phyloP scores from a whole-genome alignment of 495 filamentous ascomycete genomes.

The Bombardia bombarda region DNA sequence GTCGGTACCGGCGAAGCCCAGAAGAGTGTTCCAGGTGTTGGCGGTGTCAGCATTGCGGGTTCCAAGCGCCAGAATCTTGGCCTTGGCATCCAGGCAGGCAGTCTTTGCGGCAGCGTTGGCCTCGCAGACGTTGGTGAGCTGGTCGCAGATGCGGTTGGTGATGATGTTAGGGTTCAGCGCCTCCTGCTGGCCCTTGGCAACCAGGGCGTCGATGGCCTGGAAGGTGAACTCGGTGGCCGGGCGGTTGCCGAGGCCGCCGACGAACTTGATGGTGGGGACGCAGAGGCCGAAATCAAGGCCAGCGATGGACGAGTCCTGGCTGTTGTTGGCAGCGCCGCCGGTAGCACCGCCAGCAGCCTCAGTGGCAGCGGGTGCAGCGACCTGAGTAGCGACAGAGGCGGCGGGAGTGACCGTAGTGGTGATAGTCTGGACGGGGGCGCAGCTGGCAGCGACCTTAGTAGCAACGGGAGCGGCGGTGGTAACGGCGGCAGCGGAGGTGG shows the following conservation, averaged over 20 bases:
- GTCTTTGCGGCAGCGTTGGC: constrained; percentile 47
- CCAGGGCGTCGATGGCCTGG: constrained; percentile 40
- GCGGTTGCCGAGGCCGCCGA: constrained; percentile 38
- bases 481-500: constrained; percentile 11
- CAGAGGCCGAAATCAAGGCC: constrained; percentile 44
- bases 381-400: constrained; percentile 6
- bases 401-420: neutral
- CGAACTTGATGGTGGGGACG: constrained; percentile 47
- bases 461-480: constrained; percentile 12
- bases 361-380: constrained; percentile 5
- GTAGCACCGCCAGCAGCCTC: constrained; percentile 7
- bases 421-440: neutral
- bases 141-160: constrained; percentile 57
- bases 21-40: constrained; percentile 32
- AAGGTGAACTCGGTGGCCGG: constrained; percentile 44
- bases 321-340: neutral
- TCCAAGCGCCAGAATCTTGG: constrained; percentile 28
- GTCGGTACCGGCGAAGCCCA: constrained; percentile 35
- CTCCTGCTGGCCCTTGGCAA: constrained; percentile 42
- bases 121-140: constrained; percentile 48
- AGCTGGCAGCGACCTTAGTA: neutral
- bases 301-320: constrained; percentile 13
- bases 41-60: constrained; percentile 34
- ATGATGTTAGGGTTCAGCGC: constrained; percentile 57
- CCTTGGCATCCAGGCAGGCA: constrained; percentile 36